Base-by-base conservation (phyloP, 1,139 yeast genomes). In the Yamadazyma atlantica region DNA sequence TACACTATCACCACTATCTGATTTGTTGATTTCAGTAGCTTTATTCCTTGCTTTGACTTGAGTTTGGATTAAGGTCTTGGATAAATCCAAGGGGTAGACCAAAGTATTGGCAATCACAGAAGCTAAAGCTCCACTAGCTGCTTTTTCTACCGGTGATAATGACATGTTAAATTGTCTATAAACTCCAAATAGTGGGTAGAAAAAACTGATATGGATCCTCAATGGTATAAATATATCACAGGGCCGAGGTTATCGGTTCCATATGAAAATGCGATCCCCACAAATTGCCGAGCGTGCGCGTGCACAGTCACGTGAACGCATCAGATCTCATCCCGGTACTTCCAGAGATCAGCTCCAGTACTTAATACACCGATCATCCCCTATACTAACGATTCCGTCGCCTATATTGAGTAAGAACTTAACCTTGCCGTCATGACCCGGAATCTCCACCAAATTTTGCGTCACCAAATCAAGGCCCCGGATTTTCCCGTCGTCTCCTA, bases 51-150 rank as follows among this genome's bases (percentile, higher is more conserved):
- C 54, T 49, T 62, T 67, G 39, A 71, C 75, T 51, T 83, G 89
- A 3, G 89, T 80, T 56, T 85, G 94, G 36, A 85, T 75, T 38
- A 85, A 69, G 0, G 90, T 84, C 55, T 85, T 85, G 44, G 84
- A 73, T 42, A 85, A 66, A 54, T 84, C 92, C 38, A 85, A 62
- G 0, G 95, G 95, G 51, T 82, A 85, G 2, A 84, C 87, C 32
- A 81, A 68, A n/a, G 88, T 69, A 58, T 85, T 87, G 32, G 96
- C 95, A 40, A 85, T 61, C 32, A 82, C 85, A 3, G 95, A 87
- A 6, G 95, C 95, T 40, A 83, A 72, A 0, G 95, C 89, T 1
- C 96, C 96, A 35, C 88, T 82, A 14, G 86, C 75, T 0, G 96
- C 96, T 56, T 82, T 82, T 47, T 87, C 94, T 27, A 78, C 53